Base-by-base conservation (phyloP, 768 basidiomycete genomes). In the Suillus luteus region DNA sequence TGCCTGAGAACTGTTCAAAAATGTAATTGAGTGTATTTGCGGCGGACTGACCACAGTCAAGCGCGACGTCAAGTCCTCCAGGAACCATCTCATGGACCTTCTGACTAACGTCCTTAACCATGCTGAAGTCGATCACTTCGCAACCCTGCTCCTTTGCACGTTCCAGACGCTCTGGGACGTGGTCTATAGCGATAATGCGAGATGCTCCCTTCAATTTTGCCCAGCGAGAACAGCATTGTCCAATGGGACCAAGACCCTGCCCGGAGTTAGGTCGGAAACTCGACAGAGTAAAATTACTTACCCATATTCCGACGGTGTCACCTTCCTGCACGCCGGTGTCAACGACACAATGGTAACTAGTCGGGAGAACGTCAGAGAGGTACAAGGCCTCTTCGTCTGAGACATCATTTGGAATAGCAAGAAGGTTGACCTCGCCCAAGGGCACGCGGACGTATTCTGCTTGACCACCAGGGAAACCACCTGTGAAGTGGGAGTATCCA, bases 401-500 rank as follows among this genome's bases (percentile, higher is more conserved):
- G 9, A 94, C 78, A 15, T 79, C 76, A 62, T 88, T 83, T 1
- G 91, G 91, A 2, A 93, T 82, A 33, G 85, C 86, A 33, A 92
- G 80, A 41, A 88, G 80, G 74, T 92, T 93, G 49, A 88, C 85
- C 55, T 89, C 82, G 44, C 87, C 92, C 69, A 84, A 83, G 0
- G 89, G 90, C 2, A 92, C 86, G 38, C 88, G 81, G 4, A 88
- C 86, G 68, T 87, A 91, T 72, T 92, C 90, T 0, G 90, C 87
- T 70, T 92, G 91, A 0, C 89, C 90, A 22, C 81, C 91, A 5
- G 91, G 82, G 73, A 86, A 90, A 12, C 90, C 90, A 5, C 89
- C 87, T 0, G 87, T 86, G 67, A 90, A 83, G 72, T 89, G 88
- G n/a, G 85, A 84, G 71, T 87, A 87, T 0, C 88, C 88, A 67